A percentile compares a stretch with the other conserved stretches of the same genome.
Conservation (phyloP, 73 alveolate genomes). For the Paramecium caudatum region DNA sequence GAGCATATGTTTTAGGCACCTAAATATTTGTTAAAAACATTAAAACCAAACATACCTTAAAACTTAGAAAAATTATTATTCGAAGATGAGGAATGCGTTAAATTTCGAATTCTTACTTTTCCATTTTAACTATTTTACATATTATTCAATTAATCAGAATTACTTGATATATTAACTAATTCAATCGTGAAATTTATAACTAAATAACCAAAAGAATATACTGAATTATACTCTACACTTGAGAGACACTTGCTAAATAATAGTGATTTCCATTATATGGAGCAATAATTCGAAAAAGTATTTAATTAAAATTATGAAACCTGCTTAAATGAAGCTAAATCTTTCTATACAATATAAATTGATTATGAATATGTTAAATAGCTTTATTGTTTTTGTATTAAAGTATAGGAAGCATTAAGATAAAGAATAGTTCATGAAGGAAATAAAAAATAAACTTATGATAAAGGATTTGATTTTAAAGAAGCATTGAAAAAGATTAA, state of each 20-base stretch:
- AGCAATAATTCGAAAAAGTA: background rate
- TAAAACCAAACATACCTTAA: conserved; percentile 13
- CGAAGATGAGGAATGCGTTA: background rate
- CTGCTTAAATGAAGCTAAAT: conserved; percentile 10
- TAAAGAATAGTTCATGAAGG: conserved; percentile 21
- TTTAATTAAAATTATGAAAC: background rate
- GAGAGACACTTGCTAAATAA: background rate
- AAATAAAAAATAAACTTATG: background rate
- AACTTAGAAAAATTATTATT: background rate
- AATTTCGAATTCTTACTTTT: background rate
- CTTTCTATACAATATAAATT: background rate
- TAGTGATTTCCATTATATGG: background rate
- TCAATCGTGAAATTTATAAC: background rate
- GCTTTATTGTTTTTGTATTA: conserved; percentile 45
- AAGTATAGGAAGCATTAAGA: conserved; percentile 19
- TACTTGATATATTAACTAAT: background rate
- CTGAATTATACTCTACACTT: background rate
- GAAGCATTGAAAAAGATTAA: conserved; percentile 20
- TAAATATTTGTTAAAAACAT: background rate
- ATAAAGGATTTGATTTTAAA: conserved; percentile 45
- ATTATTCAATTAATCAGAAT: background rate
- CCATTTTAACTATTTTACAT: background rate
- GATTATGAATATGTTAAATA: conserved; percentile 24
- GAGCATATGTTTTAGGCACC: conserved; percentile 30
- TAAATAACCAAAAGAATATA: background rate